These are phyloP conservation scores for Leccinum boreale DNA, from an alignment of 768 basidiomycete species.

Conservation along the genomic window DNA sequence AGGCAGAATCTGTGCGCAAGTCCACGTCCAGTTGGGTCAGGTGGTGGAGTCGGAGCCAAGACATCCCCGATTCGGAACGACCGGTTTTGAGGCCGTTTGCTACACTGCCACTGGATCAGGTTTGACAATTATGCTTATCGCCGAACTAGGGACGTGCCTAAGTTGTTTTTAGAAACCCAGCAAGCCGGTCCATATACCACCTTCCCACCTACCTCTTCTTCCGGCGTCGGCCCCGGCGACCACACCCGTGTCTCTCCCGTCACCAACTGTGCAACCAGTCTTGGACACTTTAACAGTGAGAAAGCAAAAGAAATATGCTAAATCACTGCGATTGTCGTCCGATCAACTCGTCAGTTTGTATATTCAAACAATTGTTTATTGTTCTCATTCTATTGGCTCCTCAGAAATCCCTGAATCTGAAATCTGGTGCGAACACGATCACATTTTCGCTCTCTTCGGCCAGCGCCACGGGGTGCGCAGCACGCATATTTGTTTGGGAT, in stretches of 20 bases:
- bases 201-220: constrained; percentile 6
- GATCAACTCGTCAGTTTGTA: constrained; percentile 75
- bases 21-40: constrained; percentile 70
- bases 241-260: constrained; percentile 33
- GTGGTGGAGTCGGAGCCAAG: constrained; percentile 76
- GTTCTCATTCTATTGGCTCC: neutral
- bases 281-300: constrained; percentile 4
- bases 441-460: constrained; percentile 90
- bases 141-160: neutral
- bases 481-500: constrained; percentile 95
- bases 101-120: constrained; percentile 26
- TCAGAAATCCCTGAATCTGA: constrained; percentile 82
- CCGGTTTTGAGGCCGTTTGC: constrained; percentile 22
- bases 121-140: constrained; percentile 1
- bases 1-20: constrained; percentile 33
- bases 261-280: constrained; percentile 30
- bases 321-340: constrained; percentile 89
- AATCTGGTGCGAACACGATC: constrained; percentile 84
- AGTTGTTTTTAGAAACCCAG: constrained; percentile 10
- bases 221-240: constrained; percentile 47
- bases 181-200: neutral
- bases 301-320: constrained; percentile 66
- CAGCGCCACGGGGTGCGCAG: constrained; percentile 79
- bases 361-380: neutral
- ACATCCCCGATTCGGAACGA: constrained; percentile 24